Conservation (phyloP, 495 filamentous ascomycete genomes). For the Aspergillus ostianus region DNA sequence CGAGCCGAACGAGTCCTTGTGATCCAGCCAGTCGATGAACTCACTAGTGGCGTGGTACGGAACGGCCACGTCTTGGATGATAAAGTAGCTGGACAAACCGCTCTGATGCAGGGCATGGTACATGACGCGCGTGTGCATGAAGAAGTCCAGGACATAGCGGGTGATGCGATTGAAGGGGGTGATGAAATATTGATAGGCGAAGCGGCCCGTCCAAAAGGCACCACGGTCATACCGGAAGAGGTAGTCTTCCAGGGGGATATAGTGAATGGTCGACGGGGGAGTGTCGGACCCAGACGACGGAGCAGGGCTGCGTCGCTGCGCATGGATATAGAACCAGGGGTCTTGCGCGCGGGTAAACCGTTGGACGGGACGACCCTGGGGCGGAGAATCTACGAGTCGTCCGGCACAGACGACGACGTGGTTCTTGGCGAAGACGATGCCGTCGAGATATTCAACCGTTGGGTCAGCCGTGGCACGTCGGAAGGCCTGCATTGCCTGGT, state of each 20-base stretch:
- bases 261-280: conserved; percentile 29
- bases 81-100: conserved; percentile 41
- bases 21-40: conserved; percentile 49
- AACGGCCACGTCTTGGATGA: conserved; percentile 59
- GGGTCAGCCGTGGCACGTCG: conserved; percentile 29
- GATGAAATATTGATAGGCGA: conserved; percentile 54
- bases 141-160: conserved; percentile 50
- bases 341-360: conserved; percentile 49
- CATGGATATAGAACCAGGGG: conserved; percentile 62
- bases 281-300: not conserved
- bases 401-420: conserved; percentile 51
- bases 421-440: conserved; percentile 45
- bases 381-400: conserved; percentile 33
- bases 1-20: conserved; percentile 41
- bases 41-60: conserved; percentile 42
- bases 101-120: conserved; percentile 56
- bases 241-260: conserved; percentile 56
- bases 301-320: conserved; percentile 18
- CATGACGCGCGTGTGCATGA: conserved; percentile 55
- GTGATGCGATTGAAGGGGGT: conserved; percentile 55
- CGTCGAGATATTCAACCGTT: conserved; percentile 54
- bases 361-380: conserved; percentile 18
- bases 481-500: conserved; percentile 39
- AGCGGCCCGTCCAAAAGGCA: conserved; percentile 55
- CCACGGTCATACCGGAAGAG: conserved; percentile 65